These are phyloP conservation scores for Candida frijolesensis DNA, from an alignment of 1,139 yeast species.

Conservation along the genomic window DNA sequence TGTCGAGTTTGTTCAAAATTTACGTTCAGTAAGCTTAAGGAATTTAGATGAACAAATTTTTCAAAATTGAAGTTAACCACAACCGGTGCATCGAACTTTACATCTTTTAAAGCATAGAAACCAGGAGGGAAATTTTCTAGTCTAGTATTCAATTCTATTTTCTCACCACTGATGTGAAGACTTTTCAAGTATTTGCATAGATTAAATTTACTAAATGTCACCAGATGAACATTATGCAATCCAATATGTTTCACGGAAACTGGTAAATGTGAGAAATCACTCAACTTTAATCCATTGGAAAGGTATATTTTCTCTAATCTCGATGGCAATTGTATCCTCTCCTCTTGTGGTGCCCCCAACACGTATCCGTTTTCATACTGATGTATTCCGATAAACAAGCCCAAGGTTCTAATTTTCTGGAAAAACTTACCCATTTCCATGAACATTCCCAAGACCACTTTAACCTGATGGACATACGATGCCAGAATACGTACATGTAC, in stretches of 20 bases:
- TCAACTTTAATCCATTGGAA: slow-evolving; percentile 14
- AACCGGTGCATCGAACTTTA: slow-evolving; percentile 14
- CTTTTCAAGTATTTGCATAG: slow-evolving; percentile 12
- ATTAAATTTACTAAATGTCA: slow-evolving; percentile 16
- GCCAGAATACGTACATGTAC: slow-evolving; percentile 16
- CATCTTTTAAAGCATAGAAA: slow-evolving; percentile 12
- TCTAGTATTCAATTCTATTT: slow-evolving; percentile 8
- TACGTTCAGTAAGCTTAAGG: slow-evolving; percentile 14
- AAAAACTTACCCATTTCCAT: slow-evolving; percentile 10
- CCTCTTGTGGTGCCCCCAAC: slow-evolving; percentile 7
- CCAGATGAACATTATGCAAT: slow-evolving; percentile 12
- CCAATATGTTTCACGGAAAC: slow-evolving; percentile 11
- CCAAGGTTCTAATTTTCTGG: slow-evolving; percentile 14
- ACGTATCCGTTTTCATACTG: slow-evolving; percentile 14
- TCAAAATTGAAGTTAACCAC: slow-evolving; percentile 14
- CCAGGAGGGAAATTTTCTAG: slow-evolving; percentile 13
- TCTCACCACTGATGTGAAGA: slow-evolving; percentile 13
- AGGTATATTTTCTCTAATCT: slow-evolving; percentile 14
- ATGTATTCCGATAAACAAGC: slow-evolving; percentile 17
- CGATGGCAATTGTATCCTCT: slow-evolving; percentile 13
- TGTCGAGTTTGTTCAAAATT: slow-evolving; percentile 13
- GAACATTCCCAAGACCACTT: slow-evolving; percentile 10
- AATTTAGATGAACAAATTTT: slow-evolving; percentile 10
- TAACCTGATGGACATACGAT: slow-evolving; percentile 13
- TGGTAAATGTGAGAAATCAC: slow-evolving; percentile 16